Base-by-base conservation (phyloP, 805 yeast species). In the Komagataella mondaviorum region DNA sequence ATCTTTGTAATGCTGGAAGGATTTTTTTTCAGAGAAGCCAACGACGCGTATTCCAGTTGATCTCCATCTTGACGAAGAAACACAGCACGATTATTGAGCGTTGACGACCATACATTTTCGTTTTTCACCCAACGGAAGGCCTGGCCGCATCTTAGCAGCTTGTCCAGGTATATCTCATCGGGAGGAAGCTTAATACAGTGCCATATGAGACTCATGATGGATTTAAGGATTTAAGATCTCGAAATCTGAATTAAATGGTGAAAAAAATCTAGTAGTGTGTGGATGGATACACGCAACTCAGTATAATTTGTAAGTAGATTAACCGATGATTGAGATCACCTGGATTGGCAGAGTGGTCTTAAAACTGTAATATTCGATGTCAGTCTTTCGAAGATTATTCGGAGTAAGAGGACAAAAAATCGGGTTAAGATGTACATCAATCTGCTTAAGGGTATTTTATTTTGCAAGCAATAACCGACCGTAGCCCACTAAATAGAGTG, bases 121-220 rank as follows among this genome's bases (percentile, higher is more conserved):
- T 77, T 70, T 53, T 75, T 76, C 58, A 81, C 81, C 95, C 96
- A 87, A 51, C 81, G 62, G 59, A 88, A 88, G 0, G 95, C 81
- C 67, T 88, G 96, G 1, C 96, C 96, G 60, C 95, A 85, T 46
- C 93, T 69, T 24, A 88, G 69, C 0, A 88, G 90, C 45, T 78
- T 77, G 3, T 80, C 64, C 3, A 88, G 64, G n/a, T 74, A 65
- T 1, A 86, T 68, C 56, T 87, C 93, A 48, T 65, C 43, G 18
- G 39, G 49, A 14, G 24, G 44, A 18, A 47, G 44, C 44, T 20
- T 23, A 6, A 47, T 20, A 3, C 44, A 5, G 10, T 47, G 24
- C 49, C 49, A 47, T 17, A 16, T 14, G 20, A 46, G 22, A 20
- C 16, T 22, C 24, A 46, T 22, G 23, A 23, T 46, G 20, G 20